phyloP scores from a whole-genome alignment of 2,329 filamentous ascomycete species.

The Colletotrichum australisinense region DNA sequence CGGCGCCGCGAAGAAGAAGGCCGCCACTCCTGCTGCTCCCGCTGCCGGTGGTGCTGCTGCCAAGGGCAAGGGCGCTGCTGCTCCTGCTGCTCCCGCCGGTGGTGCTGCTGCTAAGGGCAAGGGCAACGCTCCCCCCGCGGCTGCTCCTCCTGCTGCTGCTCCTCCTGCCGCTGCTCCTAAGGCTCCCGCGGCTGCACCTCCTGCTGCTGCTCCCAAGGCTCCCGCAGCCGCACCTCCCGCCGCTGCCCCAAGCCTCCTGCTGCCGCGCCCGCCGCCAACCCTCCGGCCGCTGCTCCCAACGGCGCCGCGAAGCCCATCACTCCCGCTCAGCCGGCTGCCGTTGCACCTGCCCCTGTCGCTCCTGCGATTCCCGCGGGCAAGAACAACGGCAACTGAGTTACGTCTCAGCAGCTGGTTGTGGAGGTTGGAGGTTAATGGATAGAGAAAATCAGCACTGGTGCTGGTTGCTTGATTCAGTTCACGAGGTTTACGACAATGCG shows the following conservation, averaged over 20 bases:
- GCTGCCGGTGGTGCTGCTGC: neutral
- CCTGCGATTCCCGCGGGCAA: slow-evolving; percentile 22
- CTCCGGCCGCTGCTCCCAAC: slow-evolving; percentile 6
- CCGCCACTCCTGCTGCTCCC: neutral
- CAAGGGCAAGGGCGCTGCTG: slow-evolving; percentile 19
- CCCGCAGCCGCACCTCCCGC: neutral
- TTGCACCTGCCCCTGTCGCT: slow-evolving; percentile 21
- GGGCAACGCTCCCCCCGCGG: slow-evolving; percentile 6
- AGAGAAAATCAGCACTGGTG: slow-evolving; percentile 24
- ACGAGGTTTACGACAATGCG: slow-evolving; percentile 4
- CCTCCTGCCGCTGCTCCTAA: neutral
- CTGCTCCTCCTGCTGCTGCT: neutral
- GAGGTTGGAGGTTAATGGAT: neutral
- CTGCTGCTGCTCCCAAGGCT: neutral
- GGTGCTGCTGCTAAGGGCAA: slow-evolving; percentile 28
- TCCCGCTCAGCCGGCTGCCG: slow-evolving; percentile 8
- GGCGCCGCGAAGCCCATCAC: neutral
- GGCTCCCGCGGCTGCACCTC: neutral
- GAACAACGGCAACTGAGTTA: slow-evolving; percentile 1
- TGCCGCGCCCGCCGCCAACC: slow-evolving; percentile 7
- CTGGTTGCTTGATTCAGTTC: slow-evolving; percentile 1
- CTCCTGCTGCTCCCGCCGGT: neutral
- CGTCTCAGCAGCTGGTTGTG: neutral
- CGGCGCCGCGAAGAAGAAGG: slow-evolving; percentile 5
- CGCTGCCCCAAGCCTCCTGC: neutral